Conservation (phyloP, 129 eudicot species). For the Smallanthus sonchifolius region DNA sequence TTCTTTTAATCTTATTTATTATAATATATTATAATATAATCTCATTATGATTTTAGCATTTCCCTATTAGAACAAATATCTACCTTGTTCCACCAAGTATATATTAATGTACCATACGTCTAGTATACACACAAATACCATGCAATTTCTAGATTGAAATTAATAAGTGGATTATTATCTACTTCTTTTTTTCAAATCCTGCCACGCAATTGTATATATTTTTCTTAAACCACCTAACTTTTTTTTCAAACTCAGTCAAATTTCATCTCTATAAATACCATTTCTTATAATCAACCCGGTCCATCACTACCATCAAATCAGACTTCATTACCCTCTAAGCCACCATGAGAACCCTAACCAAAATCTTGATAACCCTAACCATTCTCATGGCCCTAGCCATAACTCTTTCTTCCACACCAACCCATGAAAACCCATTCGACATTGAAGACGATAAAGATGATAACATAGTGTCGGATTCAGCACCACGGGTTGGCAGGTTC, state of each 20-base stretch:
- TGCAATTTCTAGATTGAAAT: background rate
- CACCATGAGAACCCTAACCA: slow-evolving; percentile 27
- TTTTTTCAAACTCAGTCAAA: too few species aligned
- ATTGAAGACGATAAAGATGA: background rate
- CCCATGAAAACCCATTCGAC: background rate
- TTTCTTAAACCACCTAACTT: background rate
- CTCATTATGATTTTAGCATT: too few species aligned
- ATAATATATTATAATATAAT: too few species aligned
- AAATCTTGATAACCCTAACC: slow-evolving; percentile 18
- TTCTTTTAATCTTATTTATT: too few species aligned
- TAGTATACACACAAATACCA: slow-evolving; percentile 8
- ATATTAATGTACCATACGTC: background rate
- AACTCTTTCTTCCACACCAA: slow-evolving; percentile 19
- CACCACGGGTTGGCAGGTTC: slow-evolving; percentile 2
- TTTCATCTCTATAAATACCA: background rate
- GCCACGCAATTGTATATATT: too few species aligned
- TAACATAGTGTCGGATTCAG: background rate
- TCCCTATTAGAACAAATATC: too few species aligned
- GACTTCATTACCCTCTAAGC: too few species aligned
- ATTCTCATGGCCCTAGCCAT: slow-evolving; percentile 16
- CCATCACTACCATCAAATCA: too few species aligned
- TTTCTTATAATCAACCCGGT: background rate
- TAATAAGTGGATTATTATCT: slow-evolving; percentile 14
- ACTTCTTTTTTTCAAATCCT: background rate
- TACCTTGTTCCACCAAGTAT: background rate